Evolutionary conservation across 1,139 yeast species (phyloP), one percentile per base, ranked within the genome.

Genomic region (Taphrina sp.): DNA sequence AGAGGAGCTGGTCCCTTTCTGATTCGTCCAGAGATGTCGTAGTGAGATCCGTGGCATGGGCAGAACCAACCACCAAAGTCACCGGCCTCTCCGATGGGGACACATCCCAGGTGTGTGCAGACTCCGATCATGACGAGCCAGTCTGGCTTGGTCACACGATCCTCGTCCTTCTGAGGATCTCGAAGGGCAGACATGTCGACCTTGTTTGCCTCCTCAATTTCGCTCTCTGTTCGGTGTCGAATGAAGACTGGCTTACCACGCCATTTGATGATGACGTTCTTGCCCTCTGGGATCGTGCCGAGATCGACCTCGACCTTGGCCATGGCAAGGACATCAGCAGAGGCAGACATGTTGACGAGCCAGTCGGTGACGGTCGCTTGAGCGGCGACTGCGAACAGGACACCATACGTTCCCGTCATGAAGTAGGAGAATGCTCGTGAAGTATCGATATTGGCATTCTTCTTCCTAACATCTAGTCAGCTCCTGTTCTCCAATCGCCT

Each of bases 61-160:
- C 99, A 94, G 92, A 94, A 94, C 98, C 98, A 94, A 71, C 98
- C 98, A 73, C 96, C 97, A 68, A 82, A 94, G 75, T 94, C 99
- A 76, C 99, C 99, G 63, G 97, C 86, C 77, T 94, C 98, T 72
- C 99, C 98, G 70, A 94, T 94, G 66, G 99, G 99, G 63, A 94
- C 99, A 85, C 99, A 94, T 74, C 99, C 99, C 79, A 94, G 83
- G 74, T 94, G 99, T 66, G 99, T 94, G 44, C 60, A 58, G 73
- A 94, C 90, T 78, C 99, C 99, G 78, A 94, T 76, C 99, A 94
- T 94, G 71, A 94, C 81, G 71, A 94, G 82, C 98, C 98, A 94
- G 76, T 90, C 92, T 64, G 99, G 98, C 73, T 85, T 86, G 76
- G 87, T 79, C 65, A 87, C 97, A 78, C 99, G 90, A 71, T 88